These are phyloP conservation scores for Tetracentron sinense DNA, from an alignment of 164 flowering plant species.

Conservation along the genomic window DNA sequence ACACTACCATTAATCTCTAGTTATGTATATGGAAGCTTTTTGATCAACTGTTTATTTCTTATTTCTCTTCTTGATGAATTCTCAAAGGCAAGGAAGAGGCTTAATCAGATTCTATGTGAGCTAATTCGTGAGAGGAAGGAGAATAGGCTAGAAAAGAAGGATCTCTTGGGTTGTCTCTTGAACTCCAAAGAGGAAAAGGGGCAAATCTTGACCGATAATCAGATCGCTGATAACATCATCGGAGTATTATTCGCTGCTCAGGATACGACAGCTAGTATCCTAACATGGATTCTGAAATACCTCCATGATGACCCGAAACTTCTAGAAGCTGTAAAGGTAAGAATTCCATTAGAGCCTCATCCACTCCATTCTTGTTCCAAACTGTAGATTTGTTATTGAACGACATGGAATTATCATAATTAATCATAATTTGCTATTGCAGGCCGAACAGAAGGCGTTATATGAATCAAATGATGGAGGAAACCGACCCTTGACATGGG, in stretches of 20 bases:
- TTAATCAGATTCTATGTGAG: constrained; percentile 43
- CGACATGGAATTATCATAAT: too few species aligned
- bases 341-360: neutral
- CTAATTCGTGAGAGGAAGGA: constrained; percentile 57
- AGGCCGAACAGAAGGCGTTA: constrained; percentile 71
- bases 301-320: constrained; percentile 72
- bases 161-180: constrained; percentile 52
- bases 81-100: constrained; percentile 67
- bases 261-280: constrained; percentile 88
- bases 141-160: constrained; percentile 33
- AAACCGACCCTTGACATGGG: constrained; percentile 48
- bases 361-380: neutral
- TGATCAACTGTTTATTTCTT: neutral
- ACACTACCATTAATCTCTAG: neutral
- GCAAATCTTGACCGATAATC: constrained; percentile 40
- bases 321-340: constrained; percentile 71
- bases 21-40: neutral
- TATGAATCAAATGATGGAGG: constrained; percentile 33
- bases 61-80: neutral
- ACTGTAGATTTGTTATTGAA: neutral
- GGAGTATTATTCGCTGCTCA: constrained; percentile 93
- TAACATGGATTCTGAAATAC: constrained; percentile 91
- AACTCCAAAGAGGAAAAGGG: constrained; percentile 52
- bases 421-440: constrained; percentile 12
- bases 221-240: constrained; percentile 82